A percentile compares a stretch with the other conserved stretches of the same genome.
Evolutionary conservation across 768 basidiomycete genomes (phyloP).

Genomic region (Agrocybe chaxingu): DNA sequence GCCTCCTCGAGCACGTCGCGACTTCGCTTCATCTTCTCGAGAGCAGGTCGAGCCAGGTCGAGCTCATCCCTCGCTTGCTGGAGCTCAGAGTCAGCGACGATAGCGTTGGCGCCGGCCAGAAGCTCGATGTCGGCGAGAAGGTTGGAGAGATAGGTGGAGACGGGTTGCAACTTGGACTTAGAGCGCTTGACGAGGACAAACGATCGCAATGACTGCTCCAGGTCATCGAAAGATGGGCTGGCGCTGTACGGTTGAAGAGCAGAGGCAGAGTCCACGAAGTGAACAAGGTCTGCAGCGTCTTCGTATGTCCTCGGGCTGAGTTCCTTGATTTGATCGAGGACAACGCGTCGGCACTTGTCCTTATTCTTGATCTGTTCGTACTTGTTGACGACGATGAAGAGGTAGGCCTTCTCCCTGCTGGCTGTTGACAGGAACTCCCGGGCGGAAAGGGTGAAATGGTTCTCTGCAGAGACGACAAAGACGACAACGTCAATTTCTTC

Average conservation of each 20-base stretch:
- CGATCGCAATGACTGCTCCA: conserved; percentile 86
- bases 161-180: conserved; percentile 95
- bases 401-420: conserved; percentile 94
- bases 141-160: conserved; percentile 85
- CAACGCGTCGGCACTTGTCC: conserved; percentile 81
- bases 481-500: conserved; percentile 99
- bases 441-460: conserved; percentile 95
- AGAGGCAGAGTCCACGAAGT: conserved; percentile 92
- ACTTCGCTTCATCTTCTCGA: conserved; percentile 82
- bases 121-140: conserved; percentile 89
- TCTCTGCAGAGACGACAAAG: conserved; percentile 96
- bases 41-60: conserved; percentile 65
- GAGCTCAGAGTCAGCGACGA: conserved; percentile 80
- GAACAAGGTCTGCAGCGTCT: conserved; percentile 89
- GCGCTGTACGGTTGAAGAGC: conserved; percentile 65
- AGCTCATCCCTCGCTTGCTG: conserved; percentile 71
- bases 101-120: conserved; percentile 80
- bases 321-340: conserved; percentile 91
- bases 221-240: conserved; percentile 76
- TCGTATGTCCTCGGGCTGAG: conserved; percentile 91
- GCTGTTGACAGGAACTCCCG: conserved; percentile 93
- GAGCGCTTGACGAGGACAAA: conserved; percentile 95
- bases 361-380: conserved; percentile 96
- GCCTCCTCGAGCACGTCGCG: conserved; percentile 75
- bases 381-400: conserved; percentile 99